phyloP scores from a whole-genome alignment of 768 basidiomycete species.

The Lactarius sanguifluus region DNA sequence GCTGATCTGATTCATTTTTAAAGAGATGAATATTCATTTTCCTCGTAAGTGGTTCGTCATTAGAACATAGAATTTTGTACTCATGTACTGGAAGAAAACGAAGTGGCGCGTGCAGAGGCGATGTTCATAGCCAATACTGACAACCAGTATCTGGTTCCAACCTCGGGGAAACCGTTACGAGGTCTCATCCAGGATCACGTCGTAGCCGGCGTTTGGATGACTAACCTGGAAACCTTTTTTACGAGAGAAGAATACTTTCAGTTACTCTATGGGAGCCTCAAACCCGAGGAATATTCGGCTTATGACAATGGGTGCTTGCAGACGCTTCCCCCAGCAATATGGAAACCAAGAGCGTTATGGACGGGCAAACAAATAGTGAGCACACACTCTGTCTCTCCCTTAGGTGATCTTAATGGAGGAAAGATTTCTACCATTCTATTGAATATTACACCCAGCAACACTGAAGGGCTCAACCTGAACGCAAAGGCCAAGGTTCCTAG shows the following conservation, averaged over 20 bases:
- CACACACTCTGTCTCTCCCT: neutral
- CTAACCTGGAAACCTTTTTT: constrained; percentile 92
- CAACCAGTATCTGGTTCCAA: constrained; percentile 98
- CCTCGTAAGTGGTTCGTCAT: constrained; percentile 63
- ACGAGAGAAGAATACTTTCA: constrained; percentile 95
- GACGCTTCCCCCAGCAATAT: constrained; percentile 88
- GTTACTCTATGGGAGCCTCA: constrained; percentile 88
- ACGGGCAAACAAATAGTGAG: constrained; percentile 96
- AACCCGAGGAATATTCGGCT: constrained; percentile 77
- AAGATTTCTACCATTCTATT: constrained; percentile 92
- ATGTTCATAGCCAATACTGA: constrained; percentile 95
- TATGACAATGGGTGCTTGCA: constrained; percentile 58
- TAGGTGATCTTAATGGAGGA: neutral
- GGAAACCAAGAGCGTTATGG: constrained; percentile 91
- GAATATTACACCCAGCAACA: constrained; percentile 82
- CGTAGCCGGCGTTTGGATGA: constrained; percentile 99
- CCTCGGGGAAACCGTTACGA: constrained; percentile 95
- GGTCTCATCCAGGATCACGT: constrained; percentile 99
- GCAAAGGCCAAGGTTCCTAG: constrained; percentile 90
- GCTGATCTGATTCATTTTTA: constrained; percentile 30
- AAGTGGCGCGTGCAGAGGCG: constrained; percentile 92
- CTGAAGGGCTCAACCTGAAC: constrained; percentile 79
- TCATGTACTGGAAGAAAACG: constrained; percentile 63
- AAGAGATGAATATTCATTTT: constrained; percentile 99
- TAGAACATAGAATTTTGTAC: neutral